Evolutionary conservation across 1,284 basidiomycete species (phyloP).

Genomic region (Waitea zeae): DNA sequence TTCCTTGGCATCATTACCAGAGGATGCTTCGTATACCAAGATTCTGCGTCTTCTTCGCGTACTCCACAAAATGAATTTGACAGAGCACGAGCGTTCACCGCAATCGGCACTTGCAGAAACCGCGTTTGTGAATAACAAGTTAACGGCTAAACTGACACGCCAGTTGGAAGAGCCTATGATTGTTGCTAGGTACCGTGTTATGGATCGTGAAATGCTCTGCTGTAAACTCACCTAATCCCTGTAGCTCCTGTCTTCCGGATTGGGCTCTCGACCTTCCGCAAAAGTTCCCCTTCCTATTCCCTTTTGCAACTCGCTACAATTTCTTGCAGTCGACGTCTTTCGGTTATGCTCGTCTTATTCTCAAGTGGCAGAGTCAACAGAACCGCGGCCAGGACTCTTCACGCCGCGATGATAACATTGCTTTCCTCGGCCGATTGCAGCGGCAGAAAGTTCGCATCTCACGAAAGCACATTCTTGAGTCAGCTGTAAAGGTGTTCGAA

Average conservation of each 20-base stretch:
- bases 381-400: slow-evolving; percentile 54
- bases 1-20: slow-evolving; percentile 58
- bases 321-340: slow-evolving; percentile 97
- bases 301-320: slow-evolving; percentile 91
- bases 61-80: slow-evolving; percentile 61
- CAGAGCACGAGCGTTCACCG: slow-evolving; percentile 41
- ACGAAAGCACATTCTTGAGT: slow-evolving; percentile 85
- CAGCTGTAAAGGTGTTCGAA: slow-evolving; percentile 96
- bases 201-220: slow-evolving; percentile 9
- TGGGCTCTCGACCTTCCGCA: slow-evolving; percentile 93
- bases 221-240: slow-evolving; percentile 3
- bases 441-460: slow-evolving; percentile 96
- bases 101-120: slow-evolving; percentile 49
- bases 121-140: slow-evolving; percentile 93
- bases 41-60: slow-evolving; percentile 84
- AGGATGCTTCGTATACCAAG: slow-evolving; percentile 76
- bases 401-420: slow-evolving; percentile 77
- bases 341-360: slow-evolving; percentile 86
- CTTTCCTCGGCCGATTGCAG: slow-evolving; percentile 82
- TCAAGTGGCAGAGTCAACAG: slow-evolving; percentile 80
- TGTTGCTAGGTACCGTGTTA: slow-evolving; percentile 85
- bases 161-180: slow-evolving; percentile 99
- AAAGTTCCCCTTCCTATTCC: slow-evolving; percentile 95
- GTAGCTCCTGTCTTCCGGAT: slow-evolving; percentile 83
- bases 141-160: slow-evolving; percentile 94